Evolutionary conservation across 2,329 filamentous ascomycete species (phyloP).

Genomic region (Sordariomycetes sp.): DNA sequence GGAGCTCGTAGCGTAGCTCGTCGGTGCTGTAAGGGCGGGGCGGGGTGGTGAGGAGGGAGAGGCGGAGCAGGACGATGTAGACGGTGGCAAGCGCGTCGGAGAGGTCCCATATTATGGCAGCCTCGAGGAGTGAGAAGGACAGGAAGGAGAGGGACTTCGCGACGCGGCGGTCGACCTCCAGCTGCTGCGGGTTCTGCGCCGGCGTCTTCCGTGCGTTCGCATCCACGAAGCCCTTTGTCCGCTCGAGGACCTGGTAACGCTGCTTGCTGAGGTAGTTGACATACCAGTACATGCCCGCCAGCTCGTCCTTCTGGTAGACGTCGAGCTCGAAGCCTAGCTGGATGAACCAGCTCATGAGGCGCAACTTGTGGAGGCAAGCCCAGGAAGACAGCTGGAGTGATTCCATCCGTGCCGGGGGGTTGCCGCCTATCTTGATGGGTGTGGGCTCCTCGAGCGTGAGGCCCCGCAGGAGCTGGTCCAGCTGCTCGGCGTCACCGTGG

Average conservation of each 20-base stretch:
- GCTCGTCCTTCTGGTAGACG: constrained; percentile 77
- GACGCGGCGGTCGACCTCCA: background rate
- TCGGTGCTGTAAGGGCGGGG: constrained; percentile 56
- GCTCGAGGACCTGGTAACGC: constrained; percentile 57
- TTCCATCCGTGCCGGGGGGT: constrained; percentile 41
- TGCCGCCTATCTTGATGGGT: constrained; percentile 27
- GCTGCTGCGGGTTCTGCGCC: constrained; percentile 10
- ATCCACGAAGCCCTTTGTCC: constrained; percentile 58
- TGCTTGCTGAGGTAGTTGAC: constrained; percentile 63
- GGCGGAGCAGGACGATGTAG: constrained; percentile 54
- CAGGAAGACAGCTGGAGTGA: constrained; percentile 74
- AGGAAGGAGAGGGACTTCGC: constrained; percentile 38
- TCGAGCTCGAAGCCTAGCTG: constrained; percentile 92
- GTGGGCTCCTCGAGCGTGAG: constrained; percentile 52
- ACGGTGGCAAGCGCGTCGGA: constrained; percentile 47
- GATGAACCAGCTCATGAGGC: constrained; percentile 75
- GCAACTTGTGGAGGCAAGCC: constrained; percentile 85
- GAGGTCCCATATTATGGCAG: constrained; percentile 49
- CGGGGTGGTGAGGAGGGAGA: constrained; percentile 39
- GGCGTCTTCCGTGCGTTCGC: background rate
- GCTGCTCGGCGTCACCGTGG: constrained; percentile 69
- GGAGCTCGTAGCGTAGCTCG: constrained; percentile 63
- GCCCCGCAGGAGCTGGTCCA: constrained; percentile 57
- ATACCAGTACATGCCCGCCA: constrained; percentile 87
- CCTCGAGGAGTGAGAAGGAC: constrained; percentile 51